Evolutionary conservation across 1,139 yeast species (phyloP), one percentile per base, ranked within the genome.

Genomic region (Wickerhamomyces sp.): DNA sequence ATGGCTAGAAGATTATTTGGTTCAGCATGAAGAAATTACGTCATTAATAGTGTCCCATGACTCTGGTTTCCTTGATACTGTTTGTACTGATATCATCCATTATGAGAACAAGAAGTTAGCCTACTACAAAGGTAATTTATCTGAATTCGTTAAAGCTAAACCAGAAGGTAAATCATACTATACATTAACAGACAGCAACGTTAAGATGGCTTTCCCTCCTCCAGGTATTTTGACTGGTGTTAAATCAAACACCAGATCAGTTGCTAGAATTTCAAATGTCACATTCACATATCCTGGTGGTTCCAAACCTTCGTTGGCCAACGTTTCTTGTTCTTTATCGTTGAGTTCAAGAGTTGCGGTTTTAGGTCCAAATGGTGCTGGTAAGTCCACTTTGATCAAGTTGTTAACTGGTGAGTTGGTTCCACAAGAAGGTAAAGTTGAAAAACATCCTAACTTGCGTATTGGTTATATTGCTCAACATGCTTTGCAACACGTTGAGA

Each of bases 381-480:
- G 98, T 70, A 92, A 92, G 64, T 88, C 97, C 7, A 92, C 98
- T 16, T 74, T 92, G 58, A 92, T 92, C 66, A 92, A 92, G 65
- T 72, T 90, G 40, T 74, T 92, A 55, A 92, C 97, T 12, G 98
- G 87, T 48, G 98, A 92, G 65, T 72, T 88, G 46, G 75, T 86
- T 40, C 97, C 98, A 22, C 74, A 78, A 50, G 75, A 68, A 48
- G 98, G 98, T 57, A 81, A 78, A 48, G 97, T 92, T 44, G 97
- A 92, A 68, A 92, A 92, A 67, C 98, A 92, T 68, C 97, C 97
- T 48, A 92, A 92, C 66, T 75, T 92, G 68, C 90, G 98, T 74
- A 88, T 92, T 58, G 98, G 97, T 47, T 92, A 92, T 68, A 92
- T 92, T 72, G 97, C 97, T 18, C 98, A 92, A 72, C 97, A 92